Conservation (phyloP, 208 protist genomes). For the Wallacemonas sp. region DNA sequence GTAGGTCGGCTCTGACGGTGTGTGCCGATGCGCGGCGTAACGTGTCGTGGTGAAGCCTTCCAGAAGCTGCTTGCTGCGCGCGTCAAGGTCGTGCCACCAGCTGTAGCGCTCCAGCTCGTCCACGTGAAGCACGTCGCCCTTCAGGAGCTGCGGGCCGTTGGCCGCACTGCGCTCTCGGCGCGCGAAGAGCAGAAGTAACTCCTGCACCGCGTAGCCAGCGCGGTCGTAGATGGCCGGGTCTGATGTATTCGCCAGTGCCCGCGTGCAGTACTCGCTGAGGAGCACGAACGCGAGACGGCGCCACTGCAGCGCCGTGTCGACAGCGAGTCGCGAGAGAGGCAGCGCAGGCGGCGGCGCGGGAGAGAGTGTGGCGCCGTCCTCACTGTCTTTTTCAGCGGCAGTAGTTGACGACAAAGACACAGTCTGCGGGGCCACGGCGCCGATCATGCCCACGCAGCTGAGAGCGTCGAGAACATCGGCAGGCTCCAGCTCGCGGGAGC, state of each 20-base stretch:
- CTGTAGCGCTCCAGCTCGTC: slow-evolving; percentile 73
- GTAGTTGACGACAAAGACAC: neutral
- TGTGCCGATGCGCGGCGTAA: slow-evolving; percentile 53
- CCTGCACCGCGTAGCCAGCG: slow-evolving; percentile 82
- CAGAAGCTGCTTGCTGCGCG: slow-evolving; percentile 51
- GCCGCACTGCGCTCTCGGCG: slow-evolving; percentile 39
- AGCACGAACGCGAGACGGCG: slow-evolving; percentile 55
- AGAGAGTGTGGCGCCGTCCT: neutral
- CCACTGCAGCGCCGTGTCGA: slow-evolving; percentile 63
- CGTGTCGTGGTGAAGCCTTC: slow-evolving; percentile 74
- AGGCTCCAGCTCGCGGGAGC: slow-evolving; percentile 40
- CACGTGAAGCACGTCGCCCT: slow-evolving; percentile 43
- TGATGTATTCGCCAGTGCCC: slow-evolving; percentile 72
- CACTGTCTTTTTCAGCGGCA: neutral
- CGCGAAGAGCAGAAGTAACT: slow-evolving; percentile 72
- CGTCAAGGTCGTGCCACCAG: slow-evolving; percentile 76
- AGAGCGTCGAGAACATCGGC: slow-evolving; percentile 62
- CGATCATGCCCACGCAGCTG: slow-evolving; percentile 72
- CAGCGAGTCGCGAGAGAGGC: slow-evolving; percentile 11
- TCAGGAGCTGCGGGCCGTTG: slow-evolving; percentile 36
- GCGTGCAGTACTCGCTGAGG: slow-evolving; percentile 66
- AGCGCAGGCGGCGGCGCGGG: neutral
- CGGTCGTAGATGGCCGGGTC: slow-evolving; percentile 80
- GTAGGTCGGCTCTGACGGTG: slow-evolving; percentile 35
- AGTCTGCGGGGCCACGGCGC: slow-evolving; percentile 37